Evolutionary conservation across 169 alveolate species (phyloP).

Genomic region (Plasmodium malariae): DNA sequence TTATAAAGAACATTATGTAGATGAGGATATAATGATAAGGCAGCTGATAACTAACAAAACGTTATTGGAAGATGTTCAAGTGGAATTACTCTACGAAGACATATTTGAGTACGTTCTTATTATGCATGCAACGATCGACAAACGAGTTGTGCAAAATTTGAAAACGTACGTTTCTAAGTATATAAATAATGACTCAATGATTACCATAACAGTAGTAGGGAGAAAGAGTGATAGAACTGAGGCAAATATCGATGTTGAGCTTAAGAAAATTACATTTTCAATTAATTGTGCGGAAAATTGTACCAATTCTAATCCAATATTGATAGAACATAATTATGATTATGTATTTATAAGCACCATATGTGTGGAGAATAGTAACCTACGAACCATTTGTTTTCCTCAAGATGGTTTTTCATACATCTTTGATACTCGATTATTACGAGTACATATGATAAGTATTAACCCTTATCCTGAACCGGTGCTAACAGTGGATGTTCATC

Average conservation of each 20-base stretch:
- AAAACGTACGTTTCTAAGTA: conserved; percentile 10
- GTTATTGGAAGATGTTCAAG: conserved; percentile 31
- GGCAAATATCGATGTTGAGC: not conserved
- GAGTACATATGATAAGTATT: conserved; percentile 41
- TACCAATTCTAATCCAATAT: conserved; percentile 32
- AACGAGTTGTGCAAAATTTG: not conserved
- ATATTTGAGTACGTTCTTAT: conserved; percentile 31
- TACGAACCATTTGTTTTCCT: conserved; percentile 41
- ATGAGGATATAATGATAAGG: conserved; percentile 19
- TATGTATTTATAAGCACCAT: conserved; percentile 42
- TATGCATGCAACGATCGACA: conserved; percentile 10
- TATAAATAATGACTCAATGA: conserved; percentile 1
- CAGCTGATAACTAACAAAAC: conserved; percentile 23
- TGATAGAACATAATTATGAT: conserved; percentile 44
- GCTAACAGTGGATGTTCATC: not conserved
- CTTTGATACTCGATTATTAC: conserved; percentile 57
- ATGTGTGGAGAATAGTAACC: conserved; percentile 31
- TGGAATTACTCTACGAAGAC: conserved; percentile 23
- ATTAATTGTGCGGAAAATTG: conserved; percentile 8
- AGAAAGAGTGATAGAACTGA: conserved; percentile 16
- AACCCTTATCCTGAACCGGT: conserved; percentile 69
- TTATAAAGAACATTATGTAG: conserved; percentile 11
- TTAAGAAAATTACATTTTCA: conserved; percentile 21
- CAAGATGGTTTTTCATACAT: conserved; percentile 24
- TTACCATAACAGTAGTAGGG: conserved; percentile 28